Evolutionary conservation across 805 yeast species (phyloP).

Genomic region (Dipodascus albidus): DNA sequence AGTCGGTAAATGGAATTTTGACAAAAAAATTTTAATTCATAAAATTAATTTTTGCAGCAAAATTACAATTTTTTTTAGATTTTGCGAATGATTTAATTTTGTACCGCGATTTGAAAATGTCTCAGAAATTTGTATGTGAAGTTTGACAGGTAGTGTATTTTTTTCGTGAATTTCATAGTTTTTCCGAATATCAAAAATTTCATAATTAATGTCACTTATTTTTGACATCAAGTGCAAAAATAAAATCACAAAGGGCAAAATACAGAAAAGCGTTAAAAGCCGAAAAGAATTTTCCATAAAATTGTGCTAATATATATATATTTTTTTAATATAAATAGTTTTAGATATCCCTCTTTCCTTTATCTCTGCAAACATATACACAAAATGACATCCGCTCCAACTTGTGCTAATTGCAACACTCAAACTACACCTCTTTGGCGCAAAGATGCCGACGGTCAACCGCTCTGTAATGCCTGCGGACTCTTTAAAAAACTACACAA

Average conservation of each 20-base stretch:
- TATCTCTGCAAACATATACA: background rate
- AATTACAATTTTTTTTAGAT: no score
- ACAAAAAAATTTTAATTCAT: no score
- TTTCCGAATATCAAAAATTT: background rate
- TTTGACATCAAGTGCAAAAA: background rate
- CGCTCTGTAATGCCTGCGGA: constrained; percentile 91
- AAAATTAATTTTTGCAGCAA: no score
- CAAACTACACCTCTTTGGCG: constrained; percentile 94
- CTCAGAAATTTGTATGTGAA: no score
- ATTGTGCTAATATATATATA: no score
- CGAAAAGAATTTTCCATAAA: background rate
- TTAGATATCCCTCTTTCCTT: background rate
- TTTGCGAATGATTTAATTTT: no score
- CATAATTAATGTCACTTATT: no score
- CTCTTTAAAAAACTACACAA: constrained; percentile 82
- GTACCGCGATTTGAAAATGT: no score
- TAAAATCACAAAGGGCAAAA: background rate
- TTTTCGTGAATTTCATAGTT: background rate
- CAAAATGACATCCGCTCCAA: constrained; percentile 23
- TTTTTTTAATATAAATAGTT: background rate
- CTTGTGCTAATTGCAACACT: constrained; percentile 85
- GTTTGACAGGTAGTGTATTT: background rate
- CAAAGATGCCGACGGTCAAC: constrained; percentile 83
- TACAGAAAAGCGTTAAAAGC: background rate
- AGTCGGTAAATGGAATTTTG: no score